Conservation (phyloP, 2,329 filamentous ascomycete species). For the Sphaerulina musiva region DNA sequence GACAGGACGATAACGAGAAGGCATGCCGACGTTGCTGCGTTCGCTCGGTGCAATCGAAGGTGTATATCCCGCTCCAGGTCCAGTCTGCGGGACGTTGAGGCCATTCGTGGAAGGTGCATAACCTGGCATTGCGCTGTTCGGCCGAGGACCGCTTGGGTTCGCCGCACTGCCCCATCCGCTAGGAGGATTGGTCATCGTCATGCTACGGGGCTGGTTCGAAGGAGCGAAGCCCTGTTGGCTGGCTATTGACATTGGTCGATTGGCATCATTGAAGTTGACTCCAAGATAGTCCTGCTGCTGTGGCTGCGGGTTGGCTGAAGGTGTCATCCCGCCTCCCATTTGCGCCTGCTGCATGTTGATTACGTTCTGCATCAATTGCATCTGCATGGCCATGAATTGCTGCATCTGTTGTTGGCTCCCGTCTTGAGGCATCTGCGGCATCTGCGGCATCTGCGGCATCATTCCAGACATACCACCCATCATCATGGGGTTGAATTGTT, state of each 20-base stretch:
- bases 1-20: slow-evolving; percentile 84
- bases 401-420: slow-evolving; percentile 31
- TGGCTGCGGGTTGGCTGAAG: slow-evolving; percentile 8
- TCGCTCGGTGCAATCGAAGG: slow-evolving; percentile 93
- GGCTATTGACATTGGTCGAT: slow-evolving; percentile 43
- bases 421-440: slow-evolving; percentile 20
- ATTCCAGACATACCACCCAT: slow-evolving; percentile 20
- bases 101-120: slow-evolving; percentile 36
- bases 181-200: slow-evolving; percentile 73
- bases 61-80: slow-evolving; percentile 57
- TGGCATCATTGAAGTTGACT: slow-evolving; percentile 17
- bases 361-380: slow-evolving; percentile 38
- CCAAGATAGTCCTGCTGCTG: slow-evolving; percentile 24
- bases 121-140: slow-evolving; percentile 33
- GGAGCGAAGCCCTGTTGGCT: slow-evolving; percentile 27
- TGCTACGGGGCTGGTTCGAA: slow-evolving; percentile 50
- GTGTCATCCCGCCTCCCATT: slow-evolving; percentile 19
- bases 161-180: slow-evolving; percentile 26
- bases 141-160: slow-evolving; percentile 41
- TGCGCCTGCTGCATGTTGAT: slow-evolving; percentile 34
- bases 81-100: slow-evolving; percentile 35
- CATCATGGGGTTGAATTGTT: slow-evolving; percentile 24
- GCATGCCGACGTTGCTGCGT: slow-evolving; percentile 85
- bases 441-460: slow-evolving; percentile 21
- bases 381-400: slow-evolving; percentile 37